These are phyloP conservation scores for Ceratobasidium sp. DNA, from an alignment of 1,284 basidiomycete species.

Conservation along the genomic window DNA sequence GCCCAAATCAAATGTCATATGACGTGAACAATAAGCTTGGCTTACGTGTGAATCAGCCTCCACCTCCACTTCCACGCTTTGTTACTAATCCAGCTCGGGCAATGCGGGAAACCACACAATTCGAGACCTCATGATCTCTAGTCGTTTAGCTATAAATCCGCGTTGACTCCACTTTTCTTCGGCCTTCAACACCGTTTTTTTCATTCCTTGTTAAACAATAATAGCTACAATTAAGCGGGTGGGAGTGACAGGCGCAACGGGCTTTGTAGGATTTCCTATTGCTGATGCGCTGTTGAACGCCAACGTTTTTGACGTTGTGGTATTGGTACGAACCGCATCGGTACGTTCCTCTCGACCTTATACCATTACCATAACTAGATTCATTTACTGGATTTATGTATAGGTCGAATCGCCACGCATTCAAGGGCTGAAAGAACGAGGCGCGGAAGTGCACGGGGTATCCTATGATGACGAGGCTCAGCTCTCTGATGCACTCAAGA, in stretches of 20 bases:
- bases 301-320: neutral
- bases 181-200: no score
- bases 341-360: neutral
- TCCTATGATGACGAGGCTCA: slow-evolving; percentile 15
- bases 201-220: no score
- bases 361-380: no score
- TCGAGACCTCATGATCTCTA: no score
- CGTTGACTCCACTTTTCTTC: no score
- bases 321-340: slow-evolving; percentile 15
- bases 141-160: neutral
- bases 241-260: slow-evolving; percentile 16
- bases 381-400: neutral
- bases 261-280: slow-evolving; percentile 21
- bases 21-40: no score
- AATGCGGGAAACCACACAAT: neutral
- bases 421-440: slow-evolving; percentile 6
- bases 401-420: slow-evolving; percentile 8
- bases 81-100: no score
- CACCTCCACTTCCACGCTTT: neutral
- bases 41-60: neutral
- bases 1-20: no score
- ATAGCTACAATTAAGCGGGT: slow-evolving; percentile 16
- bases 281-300: slow-evolving; percentile 2
- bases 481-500: neutral
- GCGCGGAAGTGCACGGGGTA: neutral